Base-by-base conservation (phyloP, 2,329 filamentous ascomycete species). In the Raffaelea albimanens region DNA sequence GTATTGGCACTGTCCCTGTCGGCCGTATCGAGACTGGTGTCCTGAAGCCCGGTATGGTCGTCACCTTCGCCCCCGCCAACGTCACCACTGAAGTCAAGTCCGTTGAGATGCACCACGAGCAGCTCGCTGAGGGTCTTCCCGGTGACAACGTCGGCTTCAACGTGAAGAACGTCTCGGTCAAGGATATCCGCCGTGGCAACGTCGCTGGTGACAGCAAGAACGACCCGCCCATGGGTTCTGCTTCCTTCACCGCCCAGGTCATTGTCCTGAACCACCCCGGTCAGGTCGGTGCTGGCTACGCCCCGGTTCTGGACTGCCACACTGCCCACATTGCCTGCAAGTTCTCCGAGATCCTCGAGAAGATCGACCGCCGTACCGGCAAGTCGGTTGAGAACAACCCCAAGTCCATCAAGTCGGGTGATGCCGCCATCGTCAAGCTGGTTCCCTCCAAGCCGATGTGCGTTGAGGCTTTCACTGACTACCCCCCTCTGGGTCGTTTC, bases 81-180 rank as follows among this genome's bases (percentile, higher is more conserved):
- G 90, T 98, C 72, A 97, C 93, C 84, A 97, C 93, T 82, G 93
- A 98, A 87, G 93, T 97, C 83, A 98, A 98, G 89, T 97, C 91
- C 74, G 93, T 98, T 67, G 93, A 98, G 82, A 98, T 98, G 93
- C 91, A 96, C 84, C 91, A 97, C 89, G 88, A 96, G 82, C 90
- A 96, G 85, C 90, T 98, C 63, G 55, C 70, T 59, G 85, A 95
- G 82, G 93, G 93, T 87, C 68, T 87, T 60, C 93, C 93, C 68
- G 93, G 93, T 84, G 93, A 98, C 87, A 98, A 98, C 82, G 93
- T 98, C 72, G 93, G 93, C 66, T 98, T 98, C 90, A 98, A 98
- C 87, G 91, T 98, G 78, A 98, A 98, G 90, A 98, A 98, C 93
- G 93, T 98, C 67, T 97, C 93, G 74, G 93, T 98, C 78, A 98